phyloP scores from a whole-genome alignment of 352 stramenopile species.

The Globisporangium recalcitrans region DNA sequence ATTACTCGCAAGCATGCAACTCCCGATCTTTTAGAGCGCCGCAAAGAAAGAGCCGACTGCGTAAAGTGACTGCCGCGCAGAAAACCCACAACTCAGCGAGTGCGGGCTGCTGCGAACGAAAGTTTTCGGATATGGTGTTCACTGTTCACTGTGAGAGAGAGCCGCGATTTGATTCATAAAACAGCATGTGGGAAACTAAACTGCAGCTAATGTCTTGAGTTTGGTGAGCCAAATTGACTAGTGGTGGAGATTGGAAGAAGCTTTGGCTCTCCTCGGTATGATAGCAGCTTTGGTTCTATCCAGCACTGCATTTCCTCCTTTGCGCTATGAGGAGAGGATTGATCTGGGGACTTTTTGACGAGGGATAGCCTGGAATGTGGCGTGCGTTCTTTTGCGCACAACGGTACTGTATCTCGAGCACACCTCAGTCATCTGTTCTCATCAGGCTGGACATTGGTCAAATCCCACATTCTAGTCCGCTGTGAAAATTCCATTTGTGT shows the following conservation, averaged over 20 bases:
- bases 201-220: neutral
- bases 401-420: neutral
- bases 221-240: too few species aligned
- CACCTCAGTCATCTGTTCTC: too few species aligned
- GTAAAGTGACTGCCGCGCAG: neutral
- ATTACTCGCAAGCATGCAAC: neutral
- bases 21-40: neutral
- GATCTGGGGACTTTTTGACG: neutral
- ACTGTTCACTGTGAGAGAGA: too few species aligned
- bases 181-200: neutral
- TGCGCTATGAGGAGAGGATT: too few species aligned
- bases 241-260: too few species aligned
- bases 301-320: too few species aligned
- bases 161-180: neutral
- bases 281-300: too few species aligned
- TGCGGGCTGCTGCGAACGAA: neutral
- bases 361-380: neutral
- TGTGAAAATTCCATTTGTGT: neutral
- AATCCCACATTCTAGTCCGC: neutral
- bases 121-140: neutral
- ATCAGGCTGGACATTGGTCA: too few species aligned
- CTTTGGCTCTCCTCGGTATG: too few species aligned
- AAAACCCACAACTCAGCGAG: neutral
- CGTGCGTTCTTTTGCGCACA: neutral
- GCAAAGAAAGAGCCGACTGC: neutral